These are phyloP conservation scores for Quercus lobata DNA, from an alignment of 331 rosid species.

Conservation along the genomic window DNA sequence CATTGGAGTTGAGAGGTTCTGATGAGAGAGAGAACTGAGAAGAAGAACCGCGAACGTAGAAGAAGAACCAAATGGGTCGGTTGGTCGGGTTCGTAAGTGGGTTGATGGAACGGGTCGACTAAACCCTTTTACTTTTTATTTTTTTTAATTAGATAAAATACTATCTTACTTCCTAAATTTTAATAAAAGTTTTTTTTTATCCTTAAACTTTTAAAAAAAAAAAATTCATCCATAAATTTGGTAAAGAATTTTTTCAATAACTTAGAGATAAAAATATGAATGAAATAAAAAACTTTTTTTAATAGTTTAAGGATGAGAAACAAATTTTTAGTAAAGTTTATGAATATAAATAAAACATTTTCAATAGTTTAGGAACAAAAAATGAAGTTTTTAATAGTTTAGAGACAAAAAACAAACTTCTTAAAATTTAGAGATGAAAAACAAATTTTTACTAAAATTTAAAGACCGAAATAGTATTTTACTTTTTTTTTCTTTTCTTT, in stretches of 20 bases:
- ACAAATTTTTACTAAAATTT: rapidly evolving
- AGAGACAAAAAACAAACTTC: rapidly evolving
- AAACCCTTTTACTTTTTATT: rapidly evolving
- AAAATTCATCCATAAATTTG: rapidly evolving
- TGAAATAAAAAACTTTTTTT: too few relatives aligned
- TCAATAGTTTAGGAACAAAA: rapidly evolving
- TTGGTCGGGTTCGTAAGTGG: neutral
- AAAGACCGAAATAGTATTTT: rapidly evolving
- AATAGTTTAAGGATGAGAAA: too few relatives aligned
- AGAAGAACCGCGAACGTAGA: neutral
- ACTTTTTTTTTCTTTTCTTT: too few relatives aligned
- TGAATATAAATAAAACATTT: rapidly evolving
- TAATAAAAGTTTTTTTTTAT: too few relatives aligned
- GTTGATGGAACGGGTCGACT: neutral
- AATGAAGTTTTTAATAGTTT: rapidly evolving
- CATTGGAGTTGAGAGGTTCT: neutral
- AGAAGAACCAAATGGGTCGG: neutral
- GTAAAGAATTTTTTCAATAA: rapidly evolving
- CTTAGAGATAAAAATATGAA: rapidly evolving
- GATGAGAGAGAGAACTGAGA: neutral
- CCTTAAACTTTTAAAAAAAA: too few relatives aligned
- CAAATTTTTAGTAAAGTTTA: too few relatives aligned
- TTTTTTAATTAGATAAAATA: too few relatives aligned
- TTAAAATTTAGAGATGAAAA: rapidly evolving
- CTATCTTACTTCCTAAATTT: rapidly evolving